These are phyloP conservation scores for Adansonia digitata DNA, from an alignment of 345 rosid species.

Conservation along the genomic window DNA sequence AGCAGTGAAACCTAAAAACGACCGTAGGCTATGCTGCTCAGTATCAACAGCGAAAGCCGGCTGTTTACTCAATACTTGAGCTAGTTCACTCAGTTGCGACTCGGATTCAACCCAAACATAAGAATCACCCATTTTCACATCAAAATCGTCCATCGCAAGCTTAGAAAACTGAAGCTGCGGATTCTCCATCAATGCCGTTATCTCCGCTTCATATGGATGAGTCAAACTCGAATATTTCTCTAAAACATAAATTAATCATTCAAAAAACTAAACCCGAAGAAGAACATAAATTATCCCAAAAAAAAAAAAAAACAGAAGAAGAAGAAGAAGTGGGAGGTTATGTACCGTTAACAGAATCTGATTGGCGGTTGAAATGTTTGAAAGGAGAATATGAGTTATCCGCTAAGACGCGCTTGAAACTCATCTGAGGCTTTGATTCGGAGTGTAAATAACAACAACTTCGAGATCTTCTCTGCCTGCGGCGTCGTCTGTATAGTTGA, in stretches of 20 bases:
- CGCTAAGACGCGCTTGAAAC: slow-evolving; percentile 70
- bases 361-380: slow-evolving; percentile 49
- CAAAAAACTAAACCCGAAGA: not conserved
- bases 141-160: slow-evolving; percentile 13
- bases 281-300: no score
- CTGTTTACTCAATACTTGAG: slow-evolving; percentile 43
- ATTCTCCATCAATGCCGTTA: slow-evolving; percentile 47
- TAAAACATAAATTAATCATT: slow-evolving; percentile 24
- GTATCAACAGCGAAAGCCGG: slow-evolving; percentile 73
- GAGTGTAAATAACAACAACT: slow-evolving; percentile 63
- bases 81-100: slow-evolving; percentile 60
- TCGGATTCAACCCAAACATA: slow-evolving; percentile 72
- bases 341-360: slow-evolving; percentile 19
- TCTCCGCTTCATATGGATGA: slow-evolving; percentile 70
- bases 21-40: slow-evolving; percentile 81
- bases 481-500: slow-evolving; percentile 42
- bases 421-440: slow-evolving; percentile 59
- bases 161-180: slow-evolving; percentile 33
- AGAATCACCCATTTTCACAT: slow-evolving; percentile 22
- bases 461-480: slow-evolving; percentile 28
- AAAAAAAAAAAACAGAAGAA: no score
- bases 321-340: not conserved
- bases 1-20: slow-evolving; percentile 87
- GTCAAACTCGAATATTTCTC: slow-evolving; percentile 31
- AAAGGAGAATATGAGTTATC: slow-evolving; percentile 81